These are phyloP conservation scores for Suillus alpinus DNA, from an alignment of 768 basidiomycete genomes.

Conservation along the genomic window DNA sequence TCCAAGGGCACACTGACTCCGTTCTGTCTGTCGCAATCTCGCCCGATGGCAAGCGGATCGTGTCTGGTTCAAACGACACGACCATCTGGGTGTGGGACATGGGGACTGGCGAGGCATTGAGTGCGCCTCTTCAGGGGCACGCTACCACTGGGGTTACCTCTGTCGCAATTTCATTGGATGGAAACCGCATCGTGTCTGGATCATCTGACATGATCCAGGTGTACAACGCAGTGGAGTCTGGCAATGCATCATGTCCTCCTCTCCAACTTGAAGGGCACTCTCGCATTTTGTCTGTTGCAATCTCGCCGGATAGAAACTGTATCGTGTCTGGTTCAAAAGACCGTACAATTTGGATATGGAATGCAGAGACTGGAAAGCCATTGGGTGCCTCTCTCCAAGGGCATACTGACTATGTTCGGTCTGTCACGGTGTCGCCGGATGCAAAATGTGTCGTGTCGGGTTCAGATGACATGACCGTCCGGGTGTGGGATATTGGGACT, in stretches of 20 bases:
- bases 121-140: no score
- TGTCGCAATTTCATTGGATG: no score
- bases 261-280: not conserved
- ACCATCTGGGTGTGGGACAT: slow-evolving; percentile 6
- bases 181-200: no score
- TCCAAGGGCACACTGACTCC: not conserved
- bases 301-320: slow-evolving; percentile 23
- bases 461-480: not conserved
- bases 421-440: slow-evolving; percentile 3
- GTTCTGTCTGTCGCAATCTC: slow-evolving; percentile 12
- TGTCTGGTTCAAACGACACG: slow-evolving; percentile 10
- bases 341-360: not conserved
- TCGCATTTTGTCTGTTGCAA: slow-evolving; percentile 16
- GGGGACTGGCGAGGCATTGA: not conserved
- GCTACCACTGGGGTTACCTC: no score
- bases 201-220: no score
- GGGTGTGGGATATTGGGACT: slow-evolving; percentile 11
- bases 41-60: no score
- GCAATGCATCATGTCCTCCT: no score
- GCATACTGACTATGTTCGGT: not conserved
- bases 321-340: slow-evolving; percentile 20
- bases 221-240: no score
- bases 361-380: slow-evolving; percentile 11
- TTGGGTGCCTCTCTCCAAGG: slow-evolving; percentile 13
- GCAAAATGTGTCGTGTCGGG: not conserved